These are phyloP conservation scores for Vitis hybrid DNA, from an alignment of 177 flowering plant genomes.

Conservation along the genomic window DNA sequence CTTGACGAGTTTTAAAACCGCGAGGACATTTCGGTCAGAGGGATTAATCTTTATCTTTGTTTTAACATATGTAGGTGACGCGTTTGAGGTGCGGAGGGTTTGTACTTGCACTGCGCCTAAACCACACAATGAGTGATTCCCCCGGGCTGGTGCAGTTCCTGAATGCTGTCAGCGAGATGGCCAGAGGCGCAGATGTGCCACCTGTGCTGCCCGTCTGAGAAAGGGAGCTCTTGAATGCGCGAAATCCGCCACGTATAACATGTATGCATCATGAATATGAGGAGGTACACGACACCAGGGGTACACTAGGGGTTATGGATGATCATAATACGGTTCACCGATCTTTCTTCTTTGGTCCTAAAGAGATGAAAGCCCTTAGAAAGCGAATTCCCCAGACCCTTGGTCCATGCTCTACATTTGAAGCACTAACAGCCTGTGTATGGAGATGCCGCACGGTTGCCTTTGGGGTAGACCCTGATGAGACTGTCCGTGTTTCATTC, in stretches of 20 bases:
- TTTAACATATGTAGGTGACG: constrained; percentile 22
- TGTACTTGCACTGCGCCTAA: constrained; percentile 27
- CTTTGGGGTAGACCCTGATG: constrained; percentile 28
- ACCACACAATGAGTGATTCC: constrained; percentile 34
- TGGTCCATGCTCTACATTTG: constrained; percentile 27
- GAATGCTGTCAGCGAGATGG: constrained; percentile 24
- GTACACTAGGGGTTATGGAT: background rate
- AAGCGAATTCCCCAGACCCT: constrained; percentile 28
- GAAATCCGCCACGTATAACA: constrained; percentile 26
- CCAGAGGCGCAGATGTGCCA: constrained; percentile 20
- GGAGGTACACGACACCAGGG: background rate
- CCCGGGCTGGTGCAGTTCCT: constrained; percentile 32
- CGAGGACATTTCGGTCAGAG: no score
- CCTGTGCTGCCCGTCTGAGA: constrained; percentile 31
- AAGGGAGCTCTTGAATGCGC: constrained; percentile 26
- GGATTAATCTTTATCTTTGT: background rate
- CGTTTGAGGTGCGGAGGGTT: constrained; percentile 37
- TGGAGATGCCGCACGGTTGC: constrained; percentile 57
- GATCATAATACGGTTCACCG: constrained; percentile 32
- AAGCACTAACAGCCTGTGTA: constrained; percentile 39
- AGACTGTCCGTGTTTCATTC: constrained; percentile 31
- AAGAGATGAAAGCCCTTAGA: constrained; percentile 30
- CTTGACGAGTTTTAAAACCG: no score
- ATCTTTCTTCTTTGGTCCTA: constrained; percentile 48
- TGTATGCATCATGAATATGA: constrained; percentile 29